Conservation (phyloP, 768 basidiomycete species). For the Pisolithus microcarpus region DNA sequence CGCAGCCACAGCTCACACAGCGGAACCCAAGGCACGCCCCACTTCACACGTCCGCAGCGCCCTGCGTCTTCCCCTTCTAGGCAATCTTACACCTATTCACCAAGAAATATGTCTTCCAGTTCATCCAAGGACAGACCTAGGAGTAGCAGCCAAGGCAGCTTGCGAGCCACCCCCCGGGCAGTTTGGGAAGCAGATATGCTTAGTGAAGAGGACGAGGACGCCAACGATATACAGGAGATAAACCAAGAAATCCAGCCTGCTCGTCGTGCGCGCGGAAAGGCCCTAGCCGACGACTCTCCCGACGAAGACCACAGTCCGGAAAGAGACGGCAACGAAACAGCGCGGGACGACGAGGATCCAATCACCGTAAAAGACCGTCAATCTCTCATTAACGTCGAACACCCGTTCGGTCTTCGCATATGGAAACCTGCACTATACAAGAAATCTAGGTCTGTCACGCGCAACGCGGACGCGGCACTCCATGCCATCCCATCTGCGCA, state of each 20-base stretch:
- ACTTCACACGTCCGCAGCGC: constrained; percentile 38
- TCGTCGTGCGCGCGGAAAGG: constrained; percentile 33
- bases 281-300: constrained; percentile 33
- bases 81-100: constrained; percentile 33
- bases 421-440: constrained; percentile 99
- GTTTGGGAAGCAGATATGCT: constrained; percentile 38
- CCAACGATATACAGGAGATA: constrained; percentile 31
- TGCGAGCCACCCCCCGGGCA: constrained; percentile 34
- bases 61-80: constrained; percentile 40
- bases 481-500: constrained; percentile 90
- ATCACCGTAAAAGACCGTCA: constrained; percentile 94
- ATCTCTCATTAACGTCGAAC: constrained; percentile 97
- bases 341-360: constrained; percentile 60
- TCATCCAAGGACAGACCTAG: constrained; percentile 44
- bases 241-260: constrained; percentile 19
- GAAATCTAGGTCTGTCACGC: constrained; percentile 93
- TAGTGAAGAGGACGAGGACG: constrained; percentile 50
- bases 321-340: constrained; percentile 18
- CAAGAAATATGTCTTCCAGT: constrained; percentile 44
- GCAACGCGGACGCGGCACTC: constrained; percentile 90
- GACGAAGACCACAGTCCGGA: constrained; percentile 36
- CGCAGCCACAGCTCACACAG: constrained; percentile 52
- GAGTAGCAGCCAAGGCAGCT: constrained; percentile 59
- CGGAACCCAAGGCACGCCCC: constrained; percentile 61
- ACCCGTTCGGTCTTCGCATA: constrained; percentile 97